Evolutionary conservation across 2,329 filamentous ascomycete species (phyloP), one percentile per base, ranked within the genome.

Genomic region (Monosporascus sp.): DNA sequence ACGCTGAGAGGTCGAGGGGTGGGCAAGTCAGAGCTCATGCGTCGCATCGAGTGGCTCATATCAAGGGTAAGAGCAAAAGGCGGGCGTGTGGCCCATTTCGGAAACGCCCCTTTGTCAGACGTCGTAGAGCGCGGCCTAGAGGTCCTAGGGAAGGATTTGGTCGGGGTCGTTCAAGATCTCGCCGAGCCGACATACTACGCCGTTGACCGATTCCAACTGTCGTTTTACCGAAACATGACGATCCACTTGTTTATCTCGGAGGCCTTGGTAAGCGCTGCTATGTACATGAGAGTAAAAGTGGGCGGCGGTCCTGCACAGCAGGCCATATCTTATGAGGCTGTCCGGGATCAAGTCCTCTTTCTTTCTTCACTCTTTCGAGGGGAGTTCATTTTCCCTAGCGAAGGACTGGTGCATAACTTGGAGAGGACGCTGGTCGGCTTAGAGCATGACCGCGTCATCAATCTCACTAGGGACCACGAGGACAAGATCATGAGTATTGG

Each of bases 211-310:
- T 99, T 99, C 75, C 94, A 99, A 68, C 81, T 99, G 9, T 96
- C 91, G 0, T 99, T 99, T 71, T 99, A 99, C 73, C 87, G 94
- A 50, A 99, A 99, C 71, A 97, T 97, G 94, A 97, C 93, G 0
- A 99, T 99, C 57, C 94, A 99, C 68, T 81, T 99, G 5, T 99
- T 99, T 70, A 94, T 99, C 53, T 88, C 91, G 2, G 92, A 97
- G 68, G 89, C 93, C 0, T 78, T 99, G 5, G 90, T 97, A 22
- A 94, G 90, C 56, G 90, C 87, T 5, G 89, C 89, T 28, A 86
- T 99, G 78, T 99, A 99, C 70, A 94, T 86, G 0, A 83, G 84
- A 45, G 88, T 97, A 51, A 99, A 99, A 71, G 85, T 85, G 57
- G 94, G 94, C 17, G 93, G 93, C n/a, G 90, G 89, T 0, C 88